These are phyloP conservation scores for Dichomitus squalens DNA, from an alignment of 1,284 basidiomycete genomes.

Conservation along the genomic window DNA sequence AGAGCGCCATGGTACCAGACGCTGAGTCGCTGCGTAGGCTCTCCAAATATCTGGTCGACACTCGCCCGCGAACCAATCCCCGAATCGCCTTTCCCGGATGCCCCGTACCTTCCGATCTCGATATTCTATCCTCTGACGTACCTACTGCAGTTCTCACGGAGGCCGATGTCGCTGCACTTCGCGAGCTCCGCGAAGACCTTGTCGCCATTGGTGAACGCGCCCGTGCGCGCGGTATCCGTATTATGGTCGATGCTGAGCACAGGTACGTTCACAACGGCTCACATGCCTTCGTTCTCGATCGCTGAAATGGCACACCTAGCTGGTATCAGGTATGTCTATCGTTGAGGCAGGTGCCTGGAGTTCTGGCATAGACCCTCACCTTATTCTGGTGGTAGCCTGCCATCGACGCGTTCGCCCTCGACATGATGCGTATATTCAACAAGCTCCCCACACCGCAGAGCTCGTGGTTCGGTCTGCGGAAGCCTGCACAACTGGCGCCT, in stretches of 20 bases:
- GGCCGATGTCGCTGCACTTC: constrained; percentile 64
- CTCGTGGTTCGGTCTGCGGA: constrained; percentile 18
- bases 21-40: constrained; percentile 56
- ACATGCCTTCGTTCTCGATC: too few relatives aligned
- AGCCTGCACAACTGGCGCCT: not conserved
- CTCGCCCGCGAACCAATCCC: constrained; percentile 35
- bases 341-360: not conserved
- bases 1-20: constrained; percentile 67
- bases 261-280: constrained; percentile 41
- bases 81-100: constrained; percentile 68
- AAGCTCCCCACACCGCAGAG: constrained; percentile 40
- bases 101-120: constrained; percentile 51
- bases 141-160: constrained; percentile 37
- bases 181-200: constrained; percentile 64
- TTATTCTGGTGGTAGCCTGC: constrained; percentile 55
- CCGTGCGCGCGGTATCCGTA: constrained; percentile 56
- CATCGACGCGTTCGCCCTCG: constrained; percentile 75
- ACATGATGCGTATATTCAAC: constrained; percentile 81
- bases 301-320: constrained; percentile 32
- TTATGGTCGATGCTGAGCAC: constrained; percentile 86
- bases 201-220: constrained; percentile 56
- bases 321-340: constrained; percentile 62
- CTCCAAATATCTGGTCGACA: constrained; percentile 52
- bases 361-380: constrained; percentile 9
- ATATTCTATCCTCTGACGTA: constrained; percentile 39